These are phyloP conservation scores for Wilhelminamyces savonicus DNA, from an alignment of 805 yeast genomes.

Conservation along the genomic window DNA sequence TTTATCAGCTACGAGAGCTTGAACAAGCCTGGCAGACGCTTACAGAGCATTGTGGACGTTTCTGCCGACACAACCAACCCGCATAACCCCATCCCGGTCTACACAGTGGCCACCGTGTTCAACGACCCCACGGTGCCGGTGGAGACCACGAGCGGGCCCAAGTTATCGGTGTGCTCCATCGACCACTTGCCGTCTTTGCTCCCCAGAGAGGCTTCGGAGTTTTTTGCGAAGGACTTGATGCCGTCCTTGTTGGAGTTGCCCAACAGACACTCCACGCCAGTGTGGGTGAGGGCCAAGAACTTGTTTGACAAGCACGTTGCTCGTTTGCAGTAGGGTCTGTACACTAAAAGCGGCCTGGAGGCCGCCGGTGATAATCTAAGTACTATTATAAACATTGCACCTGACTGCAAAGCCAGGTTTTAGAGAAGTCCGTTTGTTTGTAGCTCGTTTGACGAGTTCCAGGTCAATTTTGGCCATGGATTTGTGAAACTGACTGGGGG, in stretches of 20 bases:
- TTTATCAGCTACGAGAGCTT: conserved; percentile 68
- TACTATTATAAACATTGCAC: no score
- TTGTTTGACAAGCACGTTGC: conserved; percentile 81
- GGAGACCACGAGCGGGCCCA: conserved; percentile 72
- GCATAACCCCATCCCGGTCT: conserved; percentile 95
- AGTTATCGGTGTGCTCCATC: conserved; percentile 85
- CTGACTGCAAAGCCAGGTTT: no score
- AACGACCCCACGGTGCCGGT: conserved; percentile 86
- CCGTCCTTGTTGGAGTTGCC: conserved; percentile 87
- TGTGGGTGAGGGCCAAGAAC: conserved; percentile 85
- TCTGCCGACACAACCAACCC: conserved; percentile 99
- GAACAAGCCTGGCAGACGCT: conserved; percentile 61
- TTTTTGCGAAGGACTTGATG: conserved; percentile 77
- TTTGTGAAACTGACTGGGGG: no score
- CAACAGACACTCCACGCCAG: conserved; percentile 74
- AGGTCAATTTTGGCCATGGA: no score
- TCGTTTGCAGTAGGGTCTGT: conserved; percentile 40
- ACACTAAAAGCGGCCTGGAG: no score
- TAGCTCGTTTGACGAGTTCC: no score
- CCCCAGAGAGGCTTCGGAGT: conserved; percentile 97
- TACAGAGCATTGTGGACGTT: conserved; percentile 93
- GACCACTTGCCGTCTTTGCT: conserved; percentile 94
- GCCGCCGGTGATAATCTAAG: no score
- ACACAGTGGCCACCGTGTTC: conserved; percentile 84
- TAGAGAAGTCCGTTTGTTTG: no score